Evolutionary conservation across 306 rosid species (phyloP).

Genomic region (Fagus crenata): DNA sequence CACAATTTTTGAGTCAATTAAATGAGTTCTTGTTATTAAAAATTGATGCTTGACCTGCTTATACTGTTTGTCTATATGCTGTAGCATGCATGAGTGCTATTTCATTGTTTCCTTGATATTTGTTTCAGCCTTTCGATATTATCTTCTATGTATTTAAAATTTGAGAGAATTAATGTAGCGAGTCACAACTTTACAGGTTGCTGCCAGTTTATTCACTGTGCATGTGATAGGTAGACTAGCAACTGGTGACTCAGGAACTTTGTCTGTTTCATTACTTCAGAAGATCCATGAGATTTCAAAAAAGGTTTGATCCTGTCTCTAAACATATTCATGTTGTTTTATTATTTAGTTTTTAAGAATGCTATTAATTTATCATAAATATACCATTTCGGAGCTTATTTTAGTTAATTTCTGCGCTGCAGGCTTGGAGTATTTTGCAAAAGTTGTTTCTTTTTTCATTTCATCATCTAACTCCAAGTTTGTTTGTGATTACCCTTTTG

Average conservation of each 20-base stretch:
- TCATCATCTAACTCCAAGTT: background rate
- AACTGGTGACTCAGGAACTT: slow-evolving; percentile 61
- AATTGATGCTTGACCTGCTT: background rate
- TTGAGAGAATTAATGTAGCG: background rate
- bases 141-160: background rate
- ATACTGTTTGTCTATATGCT: background rate
- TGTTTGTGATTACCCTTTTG: slow-evolving; percentile 33
- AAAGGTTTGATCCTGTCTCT: slow-evolving; percentile 51
- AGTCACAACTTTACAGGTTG: slow-evolving; percentile 59
- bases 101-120: background rate
- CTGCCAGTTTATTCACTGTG: slow-evolving; percentile 65
- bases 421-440: background rate
- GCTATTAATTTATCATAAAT: background rate
- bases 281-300: slow-evolving; percentile 54
- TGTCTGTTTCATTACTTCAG: slow-evolving; percentile 69
- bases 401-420: slow-evolving; percentile 3
- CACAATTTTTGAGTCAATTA: background rate
- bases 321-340: background rate
- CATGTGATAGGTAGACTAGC: slow-evolving; percentile 72
- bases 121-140: background rate
- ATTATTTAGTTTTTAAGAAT: background rate
- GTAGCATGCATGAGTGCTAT: background rate
- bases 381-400: background rate
- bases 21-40: background rate
- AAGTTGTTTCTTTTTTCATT: background rate